Percentiles rank a stretch among this genome's conserved stretches.
phyloP scores from a whole-genome alignment of 2,329 filamentous ascomycete species.

The Curvularia hawaiiensis region DNA sequence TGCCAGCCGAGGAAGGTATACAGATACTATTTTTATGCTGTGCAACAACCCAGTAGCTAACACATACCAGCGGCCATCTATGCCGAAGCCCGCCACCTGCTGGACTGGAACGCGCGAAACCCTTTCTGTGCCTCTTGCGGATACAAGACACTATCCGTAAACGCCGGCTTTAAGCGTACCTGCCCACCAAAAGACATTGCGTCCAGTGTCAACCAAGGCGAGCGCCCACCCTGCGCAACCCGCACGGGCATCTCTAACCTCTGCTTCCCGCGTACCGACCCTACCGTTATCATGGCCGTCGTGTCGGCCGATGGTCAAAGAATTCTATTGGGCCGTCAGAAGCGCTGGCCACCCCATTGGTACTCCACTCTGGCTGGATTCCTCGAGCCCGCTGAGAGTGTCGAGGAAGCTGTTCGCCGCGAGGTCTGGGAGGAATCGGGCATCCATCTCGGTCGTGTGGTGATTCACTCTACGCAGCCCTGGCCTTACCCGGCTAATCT shows the following conservation, averaged over 20 bases:
- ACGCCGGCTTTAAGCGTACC: slow-evolving; percentile 79
- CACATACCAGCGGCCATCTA: slow-evolving; percentile 77
- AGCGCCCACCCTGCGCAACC: slow-evolving; percentile 76
- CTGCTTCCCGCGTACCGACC: slow-evolving; percentile 89
- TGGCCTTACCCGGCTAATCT: slow-evolving; percentile 61
- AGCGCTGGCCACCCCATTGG: slow-evolving; percentile 82
- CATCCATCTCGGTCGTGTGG: slow-evolving; percentile 55
- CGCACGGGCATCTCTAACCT: slow-evolving; percentile 88
- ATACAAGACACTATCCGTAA: slow-evolving; percentile 75
- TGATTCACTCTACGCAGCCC: slow-evolving; percentile 58
- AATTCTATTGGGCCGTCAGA: slow-evolving; percentile 82
- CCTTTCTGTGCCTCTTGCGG: slow-evolving; percentile 92
- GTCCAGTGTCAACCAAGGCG: slow-evolving; percentile 49
- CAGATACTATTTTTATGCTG: not conserved
- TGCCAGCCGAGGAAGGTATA: slow-evolving; percentile 67
- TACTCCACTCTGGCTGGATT: slow-evolving; percentile 78
- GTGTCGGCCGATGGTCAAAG: slow-evolving; percentile 78
- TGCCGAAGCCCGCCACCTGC: slow-evolving; percentile 82
- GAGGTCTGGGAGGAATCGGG: slow-evolving; percentile 59
- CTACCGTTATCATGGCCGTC: slow-evolving; percentile 93
- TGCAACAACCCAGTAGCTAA: not conserved
- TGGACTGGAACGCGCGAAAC: slow-evolving; percentile 95
- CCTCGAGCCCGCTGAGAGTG: slow-evolving; percentile 56
- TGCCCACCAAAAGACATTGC: slow-evolving; percentile 74
- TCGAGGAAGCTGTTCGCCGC: slow-evolving; percentile 57